phyloP scores from a whole-genome alignment of 1,284 basidiomycete genomes.

The Cryptococcus neoformans region DNA sequence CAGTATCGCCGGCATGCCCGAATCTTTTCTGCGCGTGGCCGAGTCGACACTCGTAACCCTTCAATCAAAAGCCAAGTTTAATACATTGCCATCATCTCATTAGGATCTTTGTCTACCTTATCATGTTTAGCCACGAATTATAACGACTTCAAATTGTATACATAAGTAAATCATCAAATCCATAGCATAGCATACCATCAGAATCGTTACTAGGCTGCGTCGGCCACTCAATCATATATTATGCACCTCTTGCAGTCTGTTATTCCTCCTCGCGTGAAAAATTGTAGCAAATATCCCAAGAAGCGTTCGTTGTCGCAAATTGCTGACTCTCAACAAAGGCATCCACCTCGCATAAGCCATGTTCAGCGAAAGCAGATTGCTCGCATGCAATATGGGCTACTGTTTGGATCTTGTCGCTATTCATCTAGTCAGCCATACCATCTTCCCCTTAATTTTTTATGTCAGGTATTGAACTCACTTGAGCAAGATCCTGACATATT shows the following conservation, averaged over 20 bases:
- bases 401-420: slow-evolving; percentile 26
- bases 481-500: slow-evolving; percentile 39
- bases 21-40: slow-evolving; percentile 37
- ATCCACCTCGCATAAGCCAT: slow-evolving; percentile 63
- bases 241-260: no score
- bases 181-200: no score
- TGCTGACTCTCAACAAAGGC: slow-evolving; percentile 67
- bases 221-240: no score
- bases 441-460: not conserved
- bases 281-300: slow-evolving; percentile 37
- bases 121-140: not conserved
- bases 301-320: slow-evolving; percentile 63
- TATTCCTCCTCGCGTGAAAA: not conserved
- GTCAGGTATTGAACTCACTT: slow-evolving; percentile 34
- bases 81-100: not conserved
- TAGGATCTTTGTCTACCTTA: not conserved
- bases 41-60: slow-evolving; percentile 23
- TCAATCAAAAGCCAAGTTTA: slow-evolving; percentile 8
- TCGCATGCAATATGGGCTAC: slow-evolving; percentile 53
- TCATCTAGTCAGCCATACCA: not conserved
- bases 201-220: no score
- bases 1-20: slow-evolving; percentile 79
- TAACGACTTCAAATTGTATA: no score
- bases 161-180: no score
- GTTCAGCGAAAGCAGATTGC: slow-evolving; percentile 56